Base-by-base conservation (phyloP, 768 basidiomycete genomes). In the Pleurotus ostreatus region DNA sequence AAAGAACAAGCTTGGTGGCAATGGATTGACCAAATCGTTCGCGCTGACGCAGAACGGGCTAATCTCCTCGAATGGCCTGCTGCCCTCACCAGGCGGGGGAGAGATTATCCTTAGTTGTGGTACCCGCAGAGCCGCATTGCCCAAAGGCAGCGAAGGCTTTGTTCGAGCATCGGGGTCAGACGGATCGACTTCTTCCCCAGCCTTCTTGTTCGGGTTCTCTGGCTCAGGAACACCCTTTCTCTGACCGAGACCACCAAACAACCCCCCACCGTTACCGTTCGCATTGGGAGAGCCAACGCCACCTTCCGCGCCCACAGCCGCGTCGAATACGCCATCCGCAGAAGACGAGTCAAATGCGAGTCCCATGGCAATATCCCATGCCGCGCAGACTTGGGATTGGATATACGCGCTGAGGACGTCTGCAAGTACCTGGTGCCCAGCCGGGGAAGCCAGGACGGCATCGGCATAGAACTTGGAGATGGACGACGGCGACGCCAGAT, bases 11-110 rank as follows among this genome's bases (percentile, higher is more conserved):
- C 91, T 92, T 0, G 88, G 84, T n/a, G 96, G 96, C 0, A 98
- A 79, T 1, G 97, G 97, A 73, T 98, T 98, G 70, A 99, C 92
- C 51, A 98, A 78, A 68, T 99, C 95, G 70, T 98, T 96, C n/a
- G 97, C 97, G 18, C 87, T 88, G 0, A 92, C 94, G 70, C 97
- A 98, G 74, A 80, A 94, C 5, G 96, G 97, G 39, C 84, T 79
- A 49, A 96, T 83, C 70, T 98, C 97, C 67, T 90, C 83, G 69
- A 89, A 96, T 3, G 82, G 76, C 1, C 74, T 70, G 11, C 68
- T 61, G 1, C 68, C 72, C 57, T 71, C 71, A 13, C 37, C 37
- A 20, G 39, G 38, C 2, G 90, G 90, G 2, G 80, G 82, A 5
- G 84, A 82, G 57, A 79, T 81, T 69, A 98, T 86, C 6, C 92